These are phyloP conservation scores for Zymoseptoria tritici DNA, from an alignment of 2,329 filamentous ascomycete genomes.

Conservation along the genomic window DNA sequence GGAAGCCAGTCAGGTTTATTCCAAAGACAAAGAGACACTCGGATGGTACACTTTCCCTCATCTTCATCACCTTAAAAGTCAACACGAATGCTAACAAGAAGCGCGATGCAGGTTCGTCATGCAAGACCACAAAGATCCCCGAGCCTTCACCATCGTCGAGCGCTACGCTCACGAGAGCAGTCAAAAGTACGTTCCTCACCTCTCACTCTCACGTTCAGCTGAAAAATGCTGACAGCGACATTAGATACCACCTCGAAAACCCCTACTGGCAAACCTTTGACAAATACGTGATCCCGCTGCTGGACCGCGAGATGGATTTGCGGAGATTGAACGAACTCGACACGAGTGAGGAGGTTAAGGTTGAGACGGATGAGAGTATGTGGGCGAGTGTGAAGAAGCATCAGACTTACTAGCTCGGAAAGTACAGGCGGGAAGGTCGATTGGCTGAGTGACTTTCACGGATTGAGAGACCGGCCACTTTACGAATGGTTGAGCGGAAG, in stretches of 20 bases:
- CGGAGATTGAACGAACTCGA: constrained; percentile 61
- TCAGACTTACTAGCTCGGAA: constrained; percentile 20
- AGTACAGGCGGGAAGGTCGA: neutral
- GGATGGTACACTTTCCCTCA: constrained; percentile 24
- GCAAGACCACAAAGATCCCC: constrained; percentile 61
- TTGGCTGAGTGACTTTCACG: no score
- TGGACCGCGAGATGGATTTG: constrained; percentile 63
- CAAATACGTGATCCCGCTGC: constrained; percentile 61
- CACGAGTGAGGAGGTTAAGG: constrained; percentile 38
- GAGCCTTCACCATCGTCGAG: constrained; percentile 69
- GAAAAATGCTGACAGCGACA: constrained; percentile 1
- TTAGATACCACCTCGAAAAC: constrained; percentile 47
- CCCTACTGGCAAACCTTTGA: constrained; percentile 73
- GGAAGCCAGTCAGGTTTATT: constrained; percentile 67
- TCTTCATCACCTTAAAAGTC: neutral
- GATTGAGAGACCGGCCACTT: neutral
- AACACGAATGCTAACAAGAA: neutral
- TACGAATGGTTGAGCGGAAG: neutral
- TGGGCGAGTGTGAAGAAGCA: constrained; percentile 31
- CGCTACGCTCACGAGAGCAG: constrained; percentile 58
- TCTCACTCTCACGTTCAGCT: neutral
- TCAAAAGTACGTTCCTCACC: constrained; percentile 37
- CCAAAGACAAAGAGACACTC: constrained; percentile 59
- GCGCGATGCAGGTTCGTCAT: constrained; percentile 60
- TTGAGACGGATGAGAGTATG: constrained; percentile 27